Percentiles rank a stretch among this genome's conserved stretches.
phyloP scores from a whole-genome alignment of 2,329 filamentous ascomycete genomes.

The Fusarium sp. region DNA sequence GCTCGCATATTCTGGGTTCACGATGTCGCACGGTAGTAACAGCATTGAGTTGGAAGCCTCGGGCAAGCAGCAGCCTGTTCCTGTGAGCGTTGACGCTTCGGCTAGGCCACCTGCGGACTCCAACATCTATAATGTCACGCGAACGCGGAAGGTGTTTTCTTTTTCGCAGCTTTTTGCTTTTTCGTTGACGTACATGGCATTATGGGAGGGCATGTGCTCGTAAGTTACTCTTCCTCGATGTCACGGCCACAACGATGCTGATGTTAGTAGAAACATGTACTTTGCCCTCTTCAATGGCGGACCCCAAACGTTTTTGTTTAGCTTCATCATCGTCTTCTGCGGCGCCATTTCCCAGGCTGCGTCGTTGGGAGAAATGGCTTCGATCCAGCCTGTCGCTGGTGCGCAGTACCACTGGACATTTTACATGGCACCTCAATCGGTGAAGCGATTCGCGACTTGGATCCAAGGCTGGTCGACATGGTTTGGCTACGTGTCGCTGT shows the following conservation, averaged over 20 bases:
- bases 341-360: conserved; percentile 40
- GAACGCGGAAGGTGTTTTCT: conserved; percentile 40
- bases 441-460: conserved; percentile 40
- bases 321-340: conserved; percentile 42
- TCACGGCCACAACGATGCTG: neutral
- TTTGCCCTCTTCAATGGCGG: conserved; percentile 42
- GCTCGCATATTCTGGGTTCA: neutral
- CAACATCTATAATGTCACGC: conserved; percentile 35
- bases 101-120: conserved; percentile 11
- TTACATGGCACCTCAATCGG: conserved; percentile 31
- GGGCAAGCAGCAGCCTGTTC: conserved; percentile 18
- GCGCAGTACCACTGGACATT: conserved; percentile 42
- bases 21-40: conserved; percentile 26
- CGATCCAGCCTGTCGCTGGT: conserved; percentile 37
- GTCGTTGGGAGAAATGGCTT: conserved; percentile 40
- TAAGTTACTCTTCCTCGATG: neutral
- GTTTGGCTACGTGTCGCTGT: conserved; percentile 40
- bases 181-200: conserved; percentile 40
- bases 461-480: conserved; percentile 42
- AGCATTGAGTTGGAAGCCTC: conserved; percentile 32
- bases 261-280: conserved; percentile 37
- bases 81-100: conserved; percentile 24
- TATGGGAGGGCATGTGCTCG: conserved; percentile 44
- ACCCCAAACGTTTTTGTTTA: conserved; percentile 40
- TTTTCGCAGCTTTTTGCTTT: conserved; percentile 42